Evolutionary conservation across 768 basidiomycete genomes (phyloP), one percentile per base, ranked within the genome.

Genomic region (Vararia minispora): DNA sequence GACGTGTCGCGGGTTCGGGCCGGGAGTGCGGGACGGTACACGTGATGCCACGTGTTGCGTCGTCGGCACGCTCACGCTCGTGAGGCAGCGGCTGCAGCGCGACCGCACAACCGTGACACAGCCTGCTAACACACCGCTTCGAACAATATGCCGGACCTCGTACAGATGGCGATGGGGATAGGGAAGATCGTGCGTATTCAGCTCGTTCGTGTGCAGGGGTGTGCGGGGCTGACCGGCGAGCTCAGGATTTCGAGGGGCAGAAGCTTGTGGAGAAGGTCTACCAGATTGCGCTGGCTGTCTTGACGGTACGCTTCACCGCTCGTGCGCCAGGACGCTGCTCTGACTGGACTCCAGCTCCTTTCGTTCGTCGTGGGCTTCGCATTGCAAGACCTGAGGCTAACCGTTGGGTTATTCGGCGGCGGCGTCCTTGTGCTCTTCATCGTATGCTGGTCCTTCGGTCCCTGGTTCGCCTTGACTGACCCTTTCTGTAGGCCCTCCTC

Each of bases 181-280:
- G n/a, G n/a, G n/a, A n/a, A n/a, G n/a, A n/a, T n/a, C n/a, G n/a
- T n/a, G n/a, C n/a, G n/a, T n/a, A n/a, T n/a, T n/a, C n/a, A n/a
- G n/a, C n/a, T n/a, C n/a, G n/a, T n/a, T n/a, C n/a, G n/a, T n/a
- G n/a, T n/a, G n/a, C n/a, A n/a, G n/a, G n/a, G n/a, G n/a, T n/a
- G n/a, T n/a, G n/a, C n/a, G n/a, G n/a, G n/a, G n/a, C n/a, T n/a
- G n/a, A n/a, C n/a, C n/a, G n/a, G n/a, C n/a, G n/a, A n/a, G n/a
- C 16, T 24, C 26, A 79, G 77, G 77, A 79, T 51, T 79, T 78
- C 57, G 68, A 67, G 37, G 77, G 76, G 2, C 77, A 79, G 51
- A 64, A 64, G 32, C 47, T 60, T 11, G 74, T 73, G 3, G 76
- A 78, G 32, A 47, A 56, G 34, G 60, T 74, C 26, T 52, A 65